Evolutionary conservation across 306 rosid species (phyloP), one percentile per base, ranked within the genome.

Genomic region (Heteromeles arbutifolia): DNA sequence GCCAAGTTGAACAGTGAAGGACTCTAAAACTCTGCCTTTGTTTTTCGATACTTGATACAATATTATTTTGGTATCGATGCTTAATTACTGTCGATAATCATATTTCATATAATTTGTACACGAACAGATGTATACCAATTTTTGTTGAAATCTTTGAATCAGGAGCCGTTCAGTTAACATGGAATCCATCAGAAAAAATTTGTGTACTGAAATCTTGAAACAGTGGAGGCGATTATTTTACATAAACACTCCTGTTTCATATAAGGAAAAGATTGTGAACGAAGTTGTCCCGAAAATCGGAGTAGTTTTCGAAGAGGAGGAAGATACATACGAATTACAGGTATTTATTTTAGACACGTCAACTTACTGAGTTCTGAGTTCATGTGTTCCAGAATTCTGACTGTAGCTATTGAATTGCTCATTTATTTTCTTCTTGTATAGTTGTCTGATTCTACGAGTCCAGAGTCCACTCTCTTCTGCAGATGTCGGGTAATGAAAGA

Each of bases 241-340:
- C 80, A 85, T 85, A 52, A 65, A 34, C 44, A 41, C 81, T 63
- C 77, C 91, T 34, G 22, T 73, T 21, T 73, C 72, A 19, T 80
- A 73, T 73, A 70, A 78, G 81, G 87, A 83, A 28, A 57, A 80
- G 59, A 70, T 85, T 43, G 13, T 57, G 11, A 43, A 44, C 3
- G 70, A 81, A 65, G 87, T 68, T 37, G 59, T 63, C 28, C 69
- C 76, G 25, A 48, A 63, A 4, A 66, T 75, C 65, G 87, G 83
- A 18, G 32, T 83, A 34, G 50, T 78, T 12, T 87, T 81, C 61
- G 78, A 25, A 69, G 78, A 66, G 78, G 84, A 87, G 57, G 86
- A 84, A 68, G 87, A 84, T 28, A 28, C 53, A 28, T 88, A 80
- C 80, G 72, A 63, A 22, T 82, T 86, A 5, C 69, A 81, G 86